phyloP scores from a whole-genome alignment of 371 early-diverging fungal species.

The Massospora cicadina region DNA sequence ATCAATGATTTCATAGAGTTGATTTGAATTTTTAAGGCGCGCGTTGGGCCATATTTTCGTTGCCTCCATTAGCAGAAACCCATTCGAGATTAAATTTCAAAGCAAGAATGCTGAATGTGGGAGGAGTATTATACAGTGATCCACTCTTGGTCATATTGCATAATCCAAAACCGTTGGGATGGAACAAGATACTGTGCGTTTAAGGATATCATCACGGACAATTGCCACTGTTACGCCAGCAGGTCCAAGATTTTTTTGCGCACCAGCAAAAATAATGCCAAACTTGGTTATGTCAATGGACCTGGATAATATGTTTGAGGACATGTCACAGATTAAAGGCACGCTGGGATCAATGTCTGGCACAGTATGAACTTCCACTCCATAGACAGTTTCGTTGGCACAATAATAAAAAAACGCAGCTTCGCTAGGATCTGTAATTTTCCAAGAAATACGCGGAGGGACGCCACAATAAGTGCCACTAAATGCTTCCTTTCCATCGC shows the following conservation, averaged over 20 bases:
- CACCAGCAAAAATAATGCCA: slow-evolving; percentile 84
- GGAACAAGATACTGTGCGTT: slow-evolving; percentile 12
- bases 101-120: slow-evolving; percentile 78
- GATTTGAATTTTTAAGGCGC: slow-evolving; percentile 43
- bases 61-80: slow-evolving; percentile 45
- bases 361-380: slow-evolving; percentile 61
- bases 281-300: slow-evolving; percentile 64
- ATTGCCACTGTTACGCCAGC: slow-evolving; percentile 87
- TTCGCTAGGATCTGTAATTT: slow-evolving; percentile 38
- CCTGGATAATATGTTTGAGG: slow-evolving; percentile 78
- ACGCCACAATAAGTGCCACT: slow-evolving; percentile 29
- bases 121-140: slow-evolving; percentile 93
- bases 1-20: slow-evolving; percentile 54
- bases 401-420: slow-evolving; percentile 85
- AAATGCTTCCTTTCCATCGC: slow-evolving; percentile 31
- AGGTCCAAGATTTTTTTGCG: slow-evolving; percentile 95
- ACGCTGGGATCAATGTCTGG: slow-evolving; percentile 47
- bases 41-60: slow-evolving; percentile 35
- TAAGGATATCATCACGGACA: slow-evolving; percentile 72
- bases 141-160: slow-evolving; percentile 56
- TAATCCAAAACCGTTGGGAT: slow-evolving; percentile 79
- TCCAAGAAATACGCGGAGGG: slow-evolving; percentile 43
- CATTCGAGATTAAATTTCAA: slow-evolving; percentile 45
- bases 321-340: slow-evolving; percentile 87
- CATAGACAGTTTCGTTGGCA: slow-evolving; percentile 94